These are phyloP conservation scores for Trametes cinnabarina DNA, from an alignment of 768 basidiomycete species.

Conservation along the genomic window DNA sequence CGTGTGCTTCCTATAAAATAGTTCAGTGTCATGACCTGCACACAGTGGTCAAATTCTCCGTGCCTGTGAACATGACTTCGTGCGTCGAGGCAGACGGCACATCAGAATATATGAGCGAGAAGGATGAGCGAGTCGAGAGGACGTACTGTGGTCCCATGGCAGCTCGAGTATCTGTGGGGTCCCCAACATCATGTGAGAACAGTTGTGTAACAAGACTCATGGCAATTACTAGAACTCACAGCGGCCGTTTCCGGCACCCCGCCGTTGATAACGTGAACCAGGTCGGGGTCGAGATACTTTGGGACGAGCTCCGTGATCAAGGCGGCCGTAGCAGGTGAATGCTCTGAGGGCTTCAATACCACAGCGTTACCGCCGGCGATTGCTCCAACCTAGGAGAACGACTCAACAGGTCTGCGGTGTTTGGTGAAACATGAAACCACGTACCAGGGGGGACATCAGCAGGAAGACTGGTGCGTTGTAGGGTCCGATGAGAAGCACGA, in stretches of 20 bases:
- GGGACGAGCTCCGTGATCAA: conserved; percentile 67
- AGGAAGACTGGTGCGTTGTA: conserved; percentile 77
- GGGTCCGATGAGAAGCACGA: conserved; percentile 64
- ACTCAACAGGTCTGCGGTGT: background rate
- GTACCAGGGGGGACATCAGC: conserved; percentile 54
- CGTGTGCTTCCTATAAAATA: conserved; percentile 35
- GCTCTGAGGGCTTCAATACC: conserved; percentile 76
- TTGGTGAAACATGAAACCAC: conserved; percentile 13
- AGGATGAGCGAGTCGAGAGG: background rate
- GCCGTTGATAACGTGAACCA: conserved; percentile 72
- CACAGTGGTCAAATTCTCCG: background rate
- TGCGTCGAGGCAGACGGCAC: too few relatives aligned
- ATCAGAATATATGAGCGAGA: background rate
- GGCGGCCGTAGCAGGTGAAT: conserved; percentile 50
- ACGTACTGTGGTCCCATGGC: conserved; percentile 62
- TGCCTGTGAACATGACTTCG: conserved; percentile 19
- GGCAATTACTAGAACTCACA: conserved; percentile 26
- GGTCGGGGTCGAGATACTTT: conserved; percentile 69
- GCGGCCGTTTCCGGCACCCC: conserved; percentile 62
- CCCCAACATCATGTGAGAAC: background rate
- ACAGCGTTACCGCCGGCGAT: conserved; percentile 77
- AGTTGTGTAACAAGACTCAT: background rate
- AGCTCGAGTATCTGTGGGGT: conserved; percentile 76
- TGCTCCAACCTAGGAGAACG: conserved; percentile 48
- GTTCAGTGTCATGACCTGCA: background rate